Percentiles rank a stretch among this genome's conserved stretches.
Conservation (phyloP, 1,139 yeast genomes). For the Candida gigantensis region DNA sequence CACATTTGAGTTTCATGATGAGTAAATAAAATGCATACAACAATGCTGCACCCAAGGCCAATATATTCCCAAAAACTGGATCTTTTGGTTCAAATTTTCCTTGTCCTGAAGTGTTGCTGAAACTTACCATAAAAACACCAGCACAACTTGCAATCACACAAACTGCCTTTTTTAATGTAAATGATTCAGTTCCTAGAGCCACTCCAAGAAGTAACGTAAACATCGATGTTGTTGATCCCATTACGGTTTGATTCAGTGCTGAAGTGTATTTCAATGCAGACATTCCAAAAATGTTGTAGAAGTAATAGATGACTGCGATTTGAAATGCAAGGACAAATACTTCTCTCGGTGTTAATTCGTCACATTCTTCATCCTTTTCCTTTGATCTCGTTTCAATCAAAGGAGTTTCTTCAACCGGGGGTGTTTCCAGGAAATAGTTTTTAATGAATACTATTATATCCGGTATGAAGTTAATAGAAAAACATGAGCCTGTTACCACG, state of each 20-base stretch:
- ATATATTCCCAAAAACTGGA: slow-evolving; percentile 45
- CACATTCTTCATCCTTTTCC: slow-evolving; percentile 10
- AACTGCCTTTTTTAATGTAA: slow-evolving; percentile 41
- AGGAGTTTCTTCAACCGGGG: slow-evolving; percentile 1
- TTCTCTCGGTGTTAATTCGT: slow-evolving; percentile 30
- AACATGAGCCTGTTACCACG: slow-evolving; percentile 48
- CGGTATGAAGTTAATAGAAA: slow-evolving; percentile 45
- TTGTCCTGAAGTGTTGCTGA: slow-evolving; percentile 28
- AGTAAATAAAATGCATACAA: slow-evolving; percentile 49
- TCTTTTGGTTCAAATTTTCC: slow-evolving; percentile 36
- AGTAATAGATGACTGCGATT: slow-evolving; percentile 43
- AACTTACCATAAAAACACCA: slow-evolving; percentile 52
- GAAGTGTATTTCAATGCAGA: slow-evolving; percentile 48
- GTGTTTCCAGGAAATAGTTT: not conserved
- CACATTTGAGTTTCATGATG: slow-evolving; percentile 45
- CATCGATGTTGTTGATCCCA: slow-evolving; percentile 53
- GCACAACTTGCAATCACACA: slow-evolving; percentile 47
- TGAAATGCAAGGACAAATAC: slow-evolving; percentile 37
- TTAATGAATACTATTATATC: slow-evolving; percentile 20
- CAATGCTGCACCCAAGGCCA: slow-evolving; percentile 50
- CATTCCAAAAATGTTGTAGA: slow-evolving; percentile 43
- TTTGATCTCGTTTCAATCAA: slow-evolving; percentile 4
- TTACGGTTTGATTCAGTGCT: slow-evolving; percentile 54
- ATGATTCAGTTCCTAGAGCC: slow-evolving; percentile 38
- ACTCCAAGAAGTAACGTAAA: slow-evolving; percentile 51